Percentiles rank a stretch among this genome's conserved stretches.
Conservation (phyloP, 768 basidiomycete species). For the Podaxis sp. region DNA sequence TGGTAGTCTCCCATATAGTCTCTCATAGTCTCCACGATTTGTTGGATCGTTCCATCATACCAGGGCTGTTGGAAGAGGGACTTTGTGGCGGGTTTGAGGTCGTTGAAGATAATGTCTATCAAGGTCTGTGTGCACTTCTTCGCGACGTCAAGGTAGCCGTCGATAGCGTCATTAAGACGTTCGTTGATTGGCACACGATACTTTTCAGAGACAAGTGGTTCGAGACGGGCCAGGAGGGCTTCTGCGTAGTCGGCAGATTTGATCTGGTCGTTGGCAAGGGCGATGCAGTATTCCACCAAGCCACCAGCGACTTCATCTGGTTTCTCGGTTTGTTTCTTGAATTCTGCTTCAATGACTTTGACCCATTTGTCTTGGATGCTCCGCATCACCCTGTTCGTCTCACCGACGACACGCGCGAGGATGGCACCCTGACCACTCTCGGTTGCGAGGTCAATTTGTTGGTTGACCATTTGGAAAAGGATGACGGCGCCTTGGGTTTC, state of each 20-base stretch:
- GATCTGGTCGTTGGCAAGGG: conserved; percentile 96
- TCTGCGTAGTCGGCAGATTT: conserved; percentile 95
- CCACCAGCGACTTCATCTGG: conserved; percentile 87
- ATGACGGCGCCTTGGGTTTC: conserved; percentile 92
- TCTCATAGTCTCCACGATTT: conserved; percentile 92
- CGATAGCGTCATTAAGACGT: conserved; percentile 92
- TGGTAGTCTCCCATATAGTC: conserved; percentile 98
- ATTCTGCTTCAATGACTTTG: conserved; percentile 78
- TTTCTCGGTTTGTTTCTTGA: conserved; percentile 84
- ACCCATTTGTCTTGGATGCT: conserved; percentile 87
- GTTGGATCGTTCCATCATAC: conserved; percentile 88
- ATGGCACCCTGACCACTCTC: conserved; percentile 97
- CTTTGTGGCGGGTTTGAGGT: conserved; percentile 85
- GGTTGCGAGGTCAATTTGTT: conserved; percentile 91
- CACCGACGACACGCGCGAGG: conserved; percentile 85
- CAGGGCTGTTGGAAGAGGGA: conserved; percentile 79
- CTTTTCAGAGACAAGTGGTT: conserved; percentile 91
- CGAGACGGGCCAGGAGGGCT: conserved; percentile 78
- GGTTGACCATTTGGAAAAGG: conserved; percentile 97
- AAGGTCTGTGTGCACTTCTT: conserved; percentile 96
- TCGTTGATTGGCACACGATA: conserved; percentile 83
- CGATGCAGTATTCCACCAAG: conserved; percentile 93
- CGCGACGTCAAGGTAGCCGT: conserved; percentile 97
- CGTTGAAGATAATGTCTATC: conserved; percentile 94
- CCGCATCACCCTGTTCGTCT: conserved; percentile 88